phyloP scores from a whole-genome alignment of 1,284 basidiomycete genomes.

The Papiliotrema laurentii region DNA sequence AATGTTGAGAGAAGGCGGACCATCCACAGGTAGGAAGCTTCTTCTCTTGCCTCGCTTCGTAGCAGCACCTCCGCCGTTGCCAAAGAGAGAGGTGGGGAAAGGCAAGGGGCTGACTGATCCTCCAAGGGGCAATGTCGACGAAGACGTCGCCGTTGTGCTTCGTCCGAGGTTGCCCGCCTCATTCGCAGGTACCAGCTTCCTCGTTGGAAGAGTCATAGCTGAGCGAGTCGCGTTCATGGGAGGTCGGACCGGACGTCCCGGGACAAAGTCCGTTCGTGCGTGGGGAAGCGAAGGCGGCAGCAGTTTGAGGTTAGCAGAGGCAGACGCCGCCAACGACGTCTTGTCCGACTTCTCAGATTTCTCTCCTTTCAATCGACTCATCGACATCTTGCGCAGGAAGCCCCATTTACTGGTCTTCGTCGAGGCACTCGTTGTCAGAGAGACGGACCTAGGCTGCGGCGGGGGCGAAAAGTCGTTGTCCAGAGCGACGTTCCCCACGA shows the following conservation, averaged over 20 bases:
- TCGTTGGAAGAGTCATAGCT: constrained; percentile 27
- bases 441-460: background rate
- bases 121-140: constrained; percentile 9
- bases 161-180: constrained; percentile 27
- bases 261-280: constrained; percentile 32
- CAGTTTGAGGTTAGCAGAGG: constrained; percentile 28
- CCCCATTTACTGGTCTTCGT: constrained; percentile 71
- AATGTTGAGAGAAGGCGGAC: constrained; percentile 51
- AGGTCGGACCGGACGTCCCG: constrained; percentile 19
- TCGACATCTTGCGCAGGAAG: constrained; percentile 93
- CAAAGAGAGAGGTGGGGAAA: constrained; percentile 8
- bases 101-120: constrained; percentile 8
- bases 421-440: constrained; percentile 15
- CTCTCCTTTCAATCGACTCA: constrained; percentile 61
- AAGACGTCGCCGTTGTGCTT: background rate
- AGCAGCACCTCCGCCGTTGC: constrained; percentile 1
- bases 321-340: constrained; percentile 26
- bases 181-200: constrained; percentile 3
- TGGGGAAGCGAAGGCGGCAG: constrained; percentile 30
- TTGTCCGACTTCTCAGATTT: constrained; percentile 22
- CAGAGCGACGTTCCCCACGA: constrained; percentile 38
- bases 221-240: constrained; percentile 18
- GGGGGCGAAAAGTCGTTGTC: constrained; percentile 3
- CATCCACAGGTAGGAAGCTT: constrained; percentile 75
- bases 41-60: constrained; percentile 56